Evolutionary conservation across 306 rosid species (phyloP).

Genomic region (Ammopiptanthus mongolicus): DNA sequence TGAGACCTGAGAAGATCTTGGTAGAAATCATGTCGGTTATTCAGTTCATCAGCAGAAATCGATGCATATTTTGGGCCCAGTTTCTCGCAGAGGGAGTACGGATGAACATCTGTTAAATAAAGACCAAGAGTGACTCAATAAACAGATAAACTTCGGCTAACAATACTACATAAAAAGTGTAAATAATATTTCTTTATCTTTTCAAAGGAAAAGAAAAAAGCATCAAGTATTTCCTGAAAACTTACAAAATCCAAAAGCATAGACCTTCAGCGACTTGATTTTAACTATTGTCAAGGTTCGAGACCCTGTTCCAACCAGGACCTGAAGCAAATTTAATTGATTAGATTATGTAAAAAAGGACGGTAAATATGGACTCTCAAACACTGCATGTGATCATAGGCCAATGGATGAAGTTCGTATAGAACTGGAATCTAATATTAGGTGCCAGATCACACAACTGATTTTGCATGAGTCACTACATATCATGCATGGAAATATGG

Average conservation of each 20-base stretch:
- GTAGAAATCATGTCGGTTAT: constrained; percentile 55
- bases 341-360: background rate
- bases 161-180: background rate
- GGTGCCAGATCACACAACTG: background rate
- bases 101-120: constrained; percentile 69
- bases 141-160: constrained; percentile 9
- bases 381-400: background rate
- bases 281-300: constrained; percentile 72
- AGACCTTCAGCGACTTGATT: constrained; percentile 78
- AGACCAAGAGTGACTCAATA: background rate
- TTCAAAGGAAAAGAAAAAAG: background rate
- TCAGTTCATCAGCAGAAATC: constrained; percentile 57
- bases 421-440: background rate
- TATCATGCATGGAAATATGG: background rate
- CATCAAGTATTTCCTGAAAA: constrained; percentile 22
- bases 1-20: constrained; percentile 89
- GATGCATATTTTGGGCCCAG: constrained; percentile 86
- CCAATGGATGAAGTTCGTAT: background rate
- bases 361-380: background rate
- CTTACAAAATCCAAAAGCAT: constrained; percentile 99
- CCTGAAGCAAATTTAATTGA: constrained; percentile 42
- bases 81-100: constrained; percentile 72
- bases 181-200: background rate
- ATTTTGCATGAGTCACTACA: background rate
- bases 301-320: constrained; percentile 93